A percentile compares a stretch with the other conserved stretches of the same genome.
Conservation (phyloP, 2,329 filamentous ascomycete genomes). For the Talaromyces atroroseus region DNA sequence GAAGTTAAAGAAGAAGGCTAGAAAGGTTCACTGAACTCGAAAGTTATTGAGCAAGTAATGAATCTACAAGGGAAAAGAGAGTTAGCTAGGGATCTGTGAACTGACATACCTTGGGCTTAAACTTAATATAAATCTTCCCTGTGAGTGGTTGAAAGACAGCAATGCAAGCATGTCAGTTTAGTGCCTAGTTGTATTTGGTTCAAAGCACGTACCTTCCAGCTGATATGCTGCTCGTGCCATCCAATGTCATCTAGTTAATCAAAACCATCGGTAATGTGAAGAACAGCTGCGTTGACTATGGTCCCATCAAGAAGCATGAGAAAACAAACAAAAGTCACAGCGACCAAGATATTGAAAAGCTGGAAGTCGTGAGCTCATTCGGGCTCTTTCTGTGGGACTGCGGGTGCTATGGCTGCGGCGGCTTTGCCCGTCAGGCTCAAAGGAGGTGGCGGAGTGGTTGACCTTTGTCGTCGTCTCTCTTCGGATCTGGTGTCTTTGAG, state of each 20-base stretch:
- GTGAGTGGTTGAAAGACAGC: constrained; percentile 22
- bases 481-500: background rate
- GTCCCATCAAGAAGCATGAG: background rate
- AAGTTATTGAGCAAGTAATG: constrained; percentile 31
- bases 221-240: background rate
- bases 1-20: constrained; percentile 24
- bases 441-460: background rate
- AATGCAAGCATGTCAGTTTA: constrained; percentile 5
- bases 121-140: constrained; percentile 24
- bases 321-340: background rate
- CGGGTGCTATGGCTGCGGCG: background rate
- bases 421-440: background rate
- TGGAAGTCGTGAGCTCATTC: background rate
- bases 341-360: background rate
- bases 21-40: constrained; percentile 12
- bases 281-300: background rate
- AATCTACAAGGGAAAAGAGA: background rate
- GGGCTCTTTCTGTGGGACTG: background rate
- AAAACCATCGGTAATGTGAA: background rate
- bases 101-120: constrained; percentile 15
- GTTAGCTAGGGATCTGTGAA: too few species aligned
- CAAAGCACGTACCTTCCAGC: background rate
- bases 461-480: background rate
- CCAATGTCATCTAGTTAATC: background rate
- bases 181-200: background rate